Evolutionary conservation across 768 basidiomycete species (phyloP).

Genomic region (Paxillus ammoniavirescens): DNA sequence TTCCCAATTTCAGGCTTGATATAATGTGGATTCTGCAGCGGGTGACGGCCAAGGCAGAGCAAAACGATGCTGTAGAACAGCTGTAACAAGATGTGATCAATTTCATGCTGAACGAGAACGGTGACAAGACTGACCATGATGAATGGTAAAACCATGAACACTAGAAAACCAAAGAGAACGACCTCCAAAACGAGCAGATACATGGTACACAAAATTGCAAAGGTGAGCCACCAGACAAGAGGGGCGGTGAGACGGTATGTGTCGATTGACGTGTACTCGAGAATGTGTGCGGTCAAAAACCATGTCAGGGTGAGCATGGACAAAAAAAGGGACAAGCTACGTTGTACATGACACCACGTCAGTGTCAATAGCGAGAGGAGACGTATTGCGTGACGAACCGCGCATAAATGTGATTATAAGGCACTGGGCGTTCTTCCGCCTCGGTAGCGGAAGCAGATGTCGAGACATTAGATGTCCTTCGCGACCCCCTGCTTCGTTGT

Average conservation of each 20-base stretch:
- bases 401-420: conserved; percentile 27
- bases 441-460: conserved; percentile 10
- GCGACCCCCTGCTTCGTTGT: conserved; percentile 13
- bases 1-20: conserved; percentile 81
- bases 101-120: background rate
- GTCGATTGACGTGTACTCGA: conserved; percentile 73
- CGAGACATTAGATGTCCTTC: conserved; percentile 11
- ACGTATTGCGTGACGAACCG: conserved; percentile 19
- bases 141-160: conserved; percentile 78
- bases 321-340: conserved; percentile 59
- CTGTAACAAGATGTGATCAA: conserved; percentile 34
- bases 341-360: conserved; percentile 9
- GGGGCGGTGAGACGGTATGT: conserved; percentile 74
- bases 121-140: conserved; percentile 57
- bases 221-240: conserved; percentile 85
- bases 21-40: conserved; percentile 67
- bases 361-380: conserved; percentile 5
- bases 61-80: conserved; percentile 77
- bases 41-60: conserved; percentile 77
- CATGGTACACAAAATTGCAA: conserved; percentile 76
- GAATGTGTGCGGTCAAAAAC: conserved; percentile 80
- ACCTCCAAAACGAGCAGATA: conserved; percentile 76
- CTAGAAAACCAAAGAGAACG: conserved; percentile 67
- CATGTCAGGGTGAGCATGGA: conserved; percentile 75
- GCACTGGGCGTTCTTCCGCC: conserved; percentile 25